Conservation (phyloP, 73 alveolate genomes). For the Symbiodinium pilosum region DNA sequence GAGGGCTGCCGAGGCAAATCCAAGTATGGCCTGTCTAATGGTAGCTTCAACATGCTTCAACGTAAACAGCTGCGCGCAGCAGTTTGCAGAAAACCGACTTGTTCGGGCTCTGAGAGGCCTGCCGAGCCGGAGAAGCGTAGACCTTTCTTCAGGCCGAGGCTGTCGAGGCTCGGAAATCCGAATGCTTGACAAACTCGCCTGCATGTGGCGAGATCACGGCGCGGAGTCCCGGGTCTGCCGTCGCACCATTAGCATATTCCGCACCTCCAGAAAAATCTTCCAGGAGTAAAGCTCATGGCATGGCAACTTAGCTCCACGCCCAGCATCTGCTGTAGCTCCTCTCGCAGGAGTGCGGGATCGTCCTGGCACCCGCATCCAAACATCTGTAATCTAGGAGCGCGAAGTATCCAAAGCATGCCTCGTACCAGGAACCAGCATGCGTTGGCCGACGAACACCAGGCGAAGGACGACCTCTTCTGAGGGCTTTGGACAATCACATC, state of each 20-base stretch:
- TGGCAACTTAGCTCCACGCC: neutral
- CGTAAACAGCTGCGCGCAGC: no score
- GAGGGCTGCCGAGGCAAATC: no score
- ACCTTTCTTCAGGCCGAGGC: neutral
- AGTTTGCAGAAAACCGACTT: no score
- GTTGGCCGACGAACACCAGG: slow-evolving; percentile 64
- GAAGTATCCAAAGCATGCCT: slow-evolving; percentile 13
- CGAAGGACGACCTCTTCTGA: slow-evolving; percentile 25
- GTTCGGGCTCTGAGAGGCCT: neutral
- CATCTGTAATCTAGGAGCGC: no score
- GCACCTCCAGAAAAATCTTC: slow-evolving; percentile 30
- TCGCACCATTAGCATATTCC: slow-evolving; percentile 81
- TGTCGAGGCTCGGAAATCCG: no score
- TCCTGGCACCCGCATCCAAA: no score
- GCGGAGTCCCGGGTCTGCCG: slow-evolving; percentile 27
- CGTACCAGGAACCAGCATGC: slow-evolving; percentile 89
- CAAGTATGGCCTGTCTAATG: no score
- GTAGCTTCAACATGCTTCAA: no score
- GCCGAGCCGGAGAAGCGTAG: slow-evolving; percentile 66
- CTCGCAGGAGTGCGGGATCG: slow-evolving; percentile 46
- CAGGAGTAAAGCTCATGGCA: no score
- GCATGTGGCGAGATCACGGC: slow-evolving; percentile 92
- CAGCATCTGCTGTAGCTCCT: slow-evolving; percentile 57
- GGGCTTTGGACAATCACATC: no score
- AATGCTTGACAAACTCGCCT: no score